Conservation (phyloP, 352 stramenopile species). For the Phytophthora citricola region DNA sequence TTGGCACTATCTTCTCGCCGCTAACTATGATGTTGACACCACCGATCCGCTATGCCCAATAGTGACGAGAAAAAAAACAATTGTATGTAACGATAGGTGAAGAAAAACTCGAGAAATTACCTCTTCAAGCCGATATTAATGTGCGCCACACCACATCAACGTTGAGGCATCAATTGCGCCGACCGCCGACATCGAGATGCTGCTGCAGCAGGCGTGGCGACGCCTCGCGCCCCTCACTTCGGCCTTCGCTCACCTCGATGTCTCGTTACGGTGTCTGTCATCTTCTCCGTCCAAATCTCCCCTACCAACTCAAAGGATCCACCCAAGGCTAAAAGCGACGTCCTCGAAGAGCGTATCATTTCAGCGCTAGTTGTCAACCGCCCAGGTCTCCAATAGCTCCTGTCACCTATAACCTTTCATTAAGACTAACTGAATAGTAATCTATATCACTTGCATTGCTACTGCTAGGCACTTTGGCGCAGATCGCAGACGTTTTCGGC, state of each 20-base stretch:
- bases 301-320: neutral
- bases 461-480: slow-evolving; percentile 55
- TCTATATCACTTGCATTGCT: neutral
- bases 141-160: slow-evolving; percentile 8
- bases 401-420: neutral
- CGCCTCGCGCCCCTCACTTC: slow-evolving; percentile 14
- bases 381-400: slow-evolving; percentile 33
- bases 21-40: too few relatives aligned
- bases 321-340: slow-evolving; percentile 3
- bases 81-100: too few relatives aligned
- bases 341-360: slow-evolving; percentile 71
- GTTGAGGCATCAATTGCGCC: slow-evolving; percentile 1
- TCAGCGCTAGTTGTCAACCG: slow-evolving; percentile 79
- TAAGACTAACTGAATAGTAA: neutral
- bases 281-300: neutral
- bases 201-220: slow-evolving; percentile 20
- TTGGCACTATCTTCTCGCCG: too few relatives aligned
- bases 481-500: slow-evolving; percentile 74
- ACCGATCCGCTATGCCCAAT: too few relatives aligned
- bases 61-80: too few relatives aligned
- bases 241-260: neutral
- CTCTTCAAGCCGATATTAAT: neutral
- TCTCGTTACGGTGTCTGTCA: neutral
- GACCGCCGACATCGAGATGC: slow-evolving; percentile 13
- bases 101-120: too few relatives aligned